Evolutionary conservation across 2,329 filamentous ascomycete genomes (phyloP).

Genomic region (Aspergillus latus): DNA sequence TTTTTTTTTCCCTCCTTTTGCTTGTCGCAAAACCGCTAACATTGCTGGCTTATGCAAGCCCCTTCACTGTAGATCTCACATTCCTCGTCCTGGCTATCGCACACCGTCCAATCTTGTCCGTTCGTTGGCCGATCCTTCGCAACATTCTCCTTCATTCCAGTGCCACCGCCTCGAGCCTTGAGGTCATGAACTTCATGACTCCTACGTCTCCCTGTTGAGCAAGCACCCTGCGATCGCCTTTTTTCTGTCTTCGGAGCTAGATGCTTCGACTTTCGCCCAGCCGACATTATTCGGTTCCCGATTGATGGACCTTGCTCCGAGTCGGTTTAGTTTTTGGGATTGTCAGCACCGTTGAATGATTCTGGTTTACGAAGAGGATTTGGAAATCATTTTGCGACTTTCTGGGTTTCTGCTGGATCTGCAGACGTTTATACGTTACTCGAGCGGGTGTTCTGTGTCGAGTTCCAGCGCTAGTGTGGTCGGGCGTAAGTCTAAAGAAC

Average conservation of each 20-base stretch:
- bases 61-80: constrained; percentile 19
- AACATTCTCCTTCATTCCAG: constrained; percentile 18
- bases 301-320: constrained; percentile 5
- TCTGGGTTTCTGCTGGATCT: background rate
- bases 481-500: background rate
- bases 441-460: background rate
- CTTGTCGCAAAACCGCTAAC: constrained; percentile 11
- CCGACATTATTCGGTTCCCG: constrained; percentile 11
- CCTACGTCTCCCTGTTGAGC: constrained; percentile 16
- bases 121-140: constrained; percentile 18
- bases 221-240: background rate
- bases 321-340: background rate
- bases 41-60: constrained; percentile 13
- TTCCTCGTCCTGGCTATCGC: constrained; percentile 21
- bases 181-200: constrained; percentile 21
- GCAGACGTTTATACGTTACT: no score
- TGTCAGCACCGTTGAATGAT: constrained; percentile 1
- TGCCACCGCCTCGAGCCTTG: constrained; percentile 16
- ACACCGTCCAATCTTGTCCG: constrained; percentile 18
- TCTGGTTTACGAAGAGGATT: constrained; percentile 1
- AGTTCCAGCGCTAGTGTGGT: background rate
- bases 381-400: background rate
- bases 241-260: constrained; percentile 1
- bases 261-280: constrained; percentile 4
- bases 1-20: background rate